These are phyloP conservation scores for Saccharomyces hybrid DNA, from an alignment of 1,139 yeast genomes.

Conservation along the genomic window DNA sequence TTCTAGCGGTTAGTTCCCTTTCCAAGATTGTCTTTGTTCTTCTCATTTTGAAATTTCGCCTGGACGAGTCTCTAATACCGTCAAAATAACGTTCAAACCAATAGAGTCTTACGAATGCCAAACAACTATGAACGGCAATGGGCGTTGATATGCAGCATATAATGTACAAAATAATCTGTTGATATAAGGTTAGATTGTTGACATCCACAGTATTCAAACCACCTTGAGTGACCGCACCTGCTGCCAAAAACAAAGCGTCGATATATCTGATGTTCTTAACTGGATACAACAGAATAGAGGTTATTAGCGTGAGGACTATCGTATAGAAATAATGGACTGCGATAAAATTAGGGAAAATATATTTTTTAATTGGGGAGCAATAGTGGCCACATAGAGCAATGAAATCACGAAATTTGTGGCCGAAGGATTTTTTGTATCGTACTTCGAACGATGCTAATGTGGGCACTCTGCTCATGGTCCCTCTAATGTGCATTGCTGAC, in stretches of 20 bases:
- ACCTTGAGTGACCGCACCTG: conserved; percentile 82
- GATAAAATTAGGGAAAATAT: conserved; percentile 63
- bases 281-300: conserved; percentile 72
- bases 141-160: conserved; percentile 70
- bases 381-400: conserved; percentile 29
- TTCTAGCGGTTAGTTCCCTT: conserved; percentile 47
- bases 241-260: conserved; percentile 69
- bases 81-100: conserved; percentile 89
- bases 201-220: conserved; percentile 77
- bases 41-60: conserved; percentile 69
- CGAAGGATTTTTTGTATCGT: conserved; percentile 31
- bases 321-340: conserved; percentile 73
- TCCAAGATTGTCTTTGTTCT: conserved; percentile 54
- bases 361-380: conserved; percentile 43
- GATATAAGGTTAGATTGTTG: conserved; percentile 58
- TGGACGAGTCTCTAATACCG: conserved; percentile 67
- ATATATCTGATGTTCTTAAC: conserved; percentile 58
- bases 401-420: conserved; percentile 34
- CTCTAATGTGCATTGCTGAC: conserved; percentile 10
- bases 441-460: conserved; percentile 22
- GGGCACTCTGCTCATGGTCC: conserved; percentile 22
- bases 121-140: conserved; percentile 74
- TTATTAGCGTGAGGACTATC: conserved; percentile 46
- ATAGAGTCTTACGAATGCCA: conserved; percentile 70
- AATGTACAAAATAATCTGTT: conserved; percentile 63